A percentile compares a stretch with the other conserved stretches of the same genome.
Evolutionary conservation across 805 yeast species (phyloP).

Genomic region (Ogataea salicorniae): DNA sequence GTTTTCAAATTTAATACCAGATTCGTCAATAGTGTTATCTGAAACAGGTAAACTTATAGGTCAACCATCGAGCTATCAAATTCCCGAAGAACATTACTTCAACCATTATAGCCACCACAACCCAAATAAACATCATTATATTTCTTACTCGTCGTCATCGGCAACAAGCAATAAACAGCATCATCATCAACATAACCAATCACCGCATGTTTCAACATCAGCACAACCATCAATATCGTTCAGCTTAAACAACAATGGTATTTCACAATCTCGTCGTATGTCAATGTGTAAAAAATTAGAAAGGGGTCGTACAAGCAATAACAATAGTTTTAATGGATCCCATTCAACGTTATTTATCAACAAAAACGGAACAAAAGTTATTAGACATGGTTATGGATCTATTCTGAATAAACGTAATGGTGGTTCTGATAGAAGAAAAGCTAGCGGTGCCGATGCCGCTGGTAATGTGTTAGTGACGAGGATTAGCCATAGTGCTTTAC

Average conservation of each 20-base stretch:
- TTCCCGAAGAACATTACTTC: conserved; percentile 3
- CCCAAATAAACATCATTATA: not conserved
- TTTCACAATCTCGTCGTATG: not conserved
- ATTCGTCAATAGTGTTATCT: conserved; percentile 26
- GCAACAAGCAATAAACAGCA: not conserved
- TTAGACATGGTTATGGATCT: conserved; percentile 41
- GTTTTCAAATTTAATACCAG: conserved; percentile 27
- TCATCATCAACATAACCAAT: too few species aligned
- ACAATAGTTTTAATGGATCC: conserved; percentile 27
- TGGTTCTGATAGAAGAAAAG: too few species aligned
- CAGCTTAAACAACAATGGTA: not conserved
- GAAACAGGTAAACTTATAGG: conserved; percentile 29
- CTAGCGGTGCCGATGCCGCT: not conserved
- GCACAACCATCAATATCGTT: not conserved
- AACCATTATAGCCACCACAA: not conserved
- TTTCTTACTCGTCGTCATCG: not conserved
- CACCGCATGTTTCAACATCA: not conserved
- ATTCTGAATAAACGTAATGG: conserved; percentile 19
- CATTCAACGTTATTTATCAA: conserved; percentile 39
- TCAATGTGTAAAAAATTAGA: conserved; percentile 3
- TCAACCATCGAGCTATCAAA: conserved; percentile 17
- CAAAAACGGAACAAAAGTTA: conserved; percentile 36
- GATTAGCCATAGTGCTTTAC: conserved; percentile 42
- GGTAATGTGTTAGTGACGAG: conserved; percentile 34
- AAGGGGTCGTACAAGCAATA: not conserved